phyloP scores from a whole-genome alignment of 768 basidiomycete genomes.

The Neoboletus brunneissimus region DNA sequence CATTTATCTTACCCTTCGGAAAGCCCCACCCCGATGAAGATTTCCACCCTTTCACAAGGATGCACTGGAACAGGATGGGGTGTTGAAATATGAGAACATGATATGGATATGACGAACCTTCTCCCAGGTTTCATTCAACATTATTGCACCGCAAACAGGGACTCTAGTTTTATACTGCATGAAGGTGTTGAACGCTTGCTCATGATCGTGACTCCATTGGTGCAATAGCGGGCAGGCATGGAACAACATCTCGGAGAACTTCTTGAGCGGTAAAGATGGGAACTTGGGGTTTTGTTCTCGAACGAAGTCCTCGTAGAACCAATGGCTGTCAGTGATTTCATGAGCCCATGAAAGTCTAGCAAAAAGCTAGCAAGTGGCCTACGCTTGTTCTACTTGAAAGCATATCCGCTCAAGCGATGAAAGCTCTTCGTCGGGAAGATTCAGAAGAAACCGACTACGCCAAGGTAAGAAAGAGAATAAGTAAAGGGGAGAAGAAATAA shows the following conservation, averaged over 20 bases:
- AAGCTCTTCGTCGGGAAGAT: slow-evolving; percentile 92
- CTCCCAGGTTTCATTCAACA: slow-evolving; percentile 89
- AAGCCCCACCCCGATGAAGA: slow-evolving; percentile 98
- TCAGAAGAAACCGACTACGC: slow-evolving; percentile 88
- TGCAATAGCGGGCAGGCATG: slow-evolving; percentile 78
- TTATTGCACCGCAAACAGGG: slow-evolving; percentile 96
- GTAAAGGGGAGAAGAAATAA: slow-evolving; percentile 14
- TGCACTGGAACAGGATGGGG: slow-evolving; percentile 52
- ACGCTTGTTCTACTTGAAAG: slow-evolving; percentile 99
- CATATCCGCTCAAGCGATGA: slow-evolving; percentile 89
- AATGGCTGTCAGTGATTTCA: slow-evolving; percentile 60
- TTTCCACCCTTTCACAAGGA: slow-evolving; percentile 99
- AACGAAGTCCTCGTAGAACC: slow-evolving; percentile 99
- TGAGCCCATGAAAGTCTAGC: slow-evolving; percentile 13
- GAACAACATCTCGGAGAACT: slow-evolving; percentile 91
- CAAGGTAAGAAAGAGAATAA: slow-evolving; percentile 12
- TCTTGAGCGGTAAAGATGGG: slow-evolving; percentile 85
- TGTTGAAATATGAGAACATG: slow-evolving; percentile 9
- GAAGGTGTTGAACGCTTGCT: slow-evolving; percentile 83
- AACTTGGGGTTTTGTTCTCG: slow-evolving; percentile 87
- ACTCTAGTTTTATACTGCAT: slow-evolving; percentile 97
- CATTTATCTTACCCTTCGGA: slow-evolving; percentile 99
- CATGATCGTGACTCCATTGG: slow-evolving; percentile 82
- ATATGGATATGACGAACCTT: slow-evolving; percentile 56
- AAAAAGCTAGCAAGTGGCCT: slow-evolving; percentile 34